These are phyloP conservation scores for Macrolepiota fuliginosa DNA, from an alignment of 768 basidiomycete genomes.

Conservation along the genomic window DNA sequence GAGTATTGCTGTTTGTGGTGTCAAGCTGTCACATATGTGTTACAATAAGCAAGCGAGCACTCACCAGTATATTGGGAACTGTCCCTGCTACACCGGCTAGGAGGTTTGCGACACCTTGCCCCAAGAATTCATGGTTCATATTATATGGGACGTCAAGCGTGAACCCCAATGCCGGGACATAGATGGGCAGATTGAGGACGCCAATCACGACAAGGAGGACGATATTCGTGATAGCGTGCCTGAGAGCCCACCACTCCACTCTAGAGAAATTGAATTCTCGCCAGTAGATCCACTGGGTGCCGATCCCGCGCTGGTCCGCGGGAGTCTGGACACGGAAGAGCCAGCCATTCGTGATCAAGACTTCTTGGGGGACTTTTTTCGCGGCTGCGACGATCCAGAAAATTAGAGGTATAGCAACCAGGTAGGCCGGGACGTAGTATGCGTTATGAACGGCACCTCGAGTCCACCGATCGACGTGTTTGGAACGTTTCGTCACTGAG, in stretches of 20 bases:
- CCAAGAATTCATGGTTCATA: slow-evolving; percentile 24
- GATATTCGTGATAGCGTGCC: slow-evolving; percentile 19
- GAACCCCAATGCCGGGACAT: slow-evolving; percentile 21
- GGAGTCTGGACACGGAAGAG: slow-evolving; percentile 19
- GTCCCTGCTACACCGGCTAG: slow-evolving; percentile 19
- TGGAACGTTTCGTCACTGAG: slow-evolving; percentile 17
- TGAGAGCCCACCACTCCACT: slow-evolving; percentile 22
- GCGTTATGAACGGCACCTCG: slow-evolving; percentile 18
- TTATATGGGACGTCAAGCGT: slow-evolving; percentile 21
- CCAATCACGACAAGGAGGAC: slow-evolving; percentile 22
- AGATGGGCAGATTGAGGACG: slow-evolving; percentile 23
- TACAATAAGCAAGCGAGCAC: neutral
- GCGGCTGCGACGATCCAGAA: slow-evolving; percentile 19
- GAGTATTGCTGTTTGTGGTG: slow-evolving; percentile 16
- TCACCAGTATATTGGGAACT: slow-evolving; percentile 21
- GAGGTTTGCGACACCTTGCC: slow-evolving; percentile 21
- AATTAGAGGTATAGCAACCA: slow-evolving; percentile 16
- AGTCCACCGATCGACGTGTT: slow-evolving; percentile 15
- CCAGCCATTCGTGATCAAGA: slow-evolving; percentile 15
- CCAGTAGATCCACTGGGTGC: slow-evolving; percentile 24
- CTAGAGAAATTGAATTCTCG: slow-evolving; percentile 20
- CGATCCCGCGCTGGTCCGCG: slow-evolving; percentile 12
- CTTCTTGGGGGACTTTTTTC: neutral
- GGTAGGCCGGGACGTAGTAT: slow-evolving; percentile 18
- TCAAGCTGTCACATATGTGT: neutral